Base-by-base conservation (phyloP, 441 rosid species). In the Erodium trifolium region DNA sequence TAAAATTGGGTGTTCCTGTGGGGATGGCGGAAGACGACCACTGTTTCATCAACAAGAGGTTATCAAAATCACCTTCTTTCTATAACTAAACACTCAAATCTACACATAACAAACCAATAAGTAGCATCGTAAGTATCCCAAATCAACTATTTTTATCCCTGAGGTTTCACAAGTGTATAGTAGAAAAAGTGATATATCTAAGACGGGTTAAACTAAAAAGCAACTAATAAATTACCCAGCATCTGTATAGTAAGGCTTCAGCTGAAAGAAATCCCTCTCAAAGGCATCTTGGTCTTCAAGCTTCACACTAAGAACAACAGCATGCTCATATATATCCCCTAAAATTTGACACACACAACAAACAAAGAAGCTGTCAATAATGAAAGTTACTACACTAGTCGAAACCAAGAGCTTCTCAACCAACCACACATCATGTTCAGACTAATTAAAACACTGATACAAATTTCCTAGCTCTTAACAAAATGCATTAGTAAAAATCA, bases 271-370 rank as follows among this genome's bases (percentile, higher is more conserved):
- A 77, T 93, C 96, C 72, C 97, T 86, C 85, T 93, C 96, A 82
- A 93, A 93, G 41, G 91, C 96, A 72, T 88, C 96, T 82, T 91
- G 96, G 78, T 93, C 96, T 80, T 92, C 99, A 62, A 78, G 79
- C 84, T 88, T 87, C 11, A 93, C 96, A 63, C 96, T 89, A 3
- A 91, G 81, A 60, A 93, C 90, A 72, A 91, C 96, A 60, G 96
- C 97, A 67, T 85, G 93, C 87, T 91, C 99, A 55, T 86, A 88
- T 51, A 91, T 85, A 69, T 91, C 97, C 86, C 99, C 97, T 93
- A 79, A 6, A 78, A 74, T 55, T 63, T 47, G 55, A 43, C 27
- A 63, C 12, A 67, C 12, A 67, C 34, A 74, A 57, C 63, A 57
- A 57, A 57, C 63, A 17, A 19, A 57, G 63, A 67, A 14, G 0